phyloP scores from a whole-genome alignment of 768 basidiomycete species.

The Pisolithus marmoratus region DNA sequence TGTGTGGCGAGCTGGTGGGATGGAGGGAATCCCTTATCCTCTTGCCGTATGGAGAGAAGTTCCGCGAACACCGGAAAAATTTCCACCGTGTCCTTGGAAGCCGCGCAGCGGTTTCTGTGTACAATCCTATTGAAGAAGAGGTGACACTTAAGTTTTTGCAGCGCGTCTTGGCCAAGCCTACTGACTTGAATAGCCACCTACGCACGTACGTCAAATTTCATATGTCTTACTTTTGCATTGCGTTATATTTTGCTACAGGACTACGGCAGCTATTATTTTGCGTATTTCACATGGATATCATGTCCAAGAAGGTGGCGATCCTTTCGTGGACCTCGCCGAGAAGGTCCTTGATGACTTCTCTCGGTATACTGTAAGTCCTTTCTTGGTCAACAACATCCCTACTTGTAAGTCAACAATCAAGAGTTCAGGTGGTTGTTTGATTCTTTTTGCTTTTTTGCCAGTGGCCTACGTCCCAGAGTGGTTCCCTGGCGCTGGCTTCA shows the following conservation, averaged over 20 bases:
- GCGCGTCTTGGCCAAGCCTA: slow-evolving; percentile 42
- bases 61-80: slow-evolving; percentile 1
- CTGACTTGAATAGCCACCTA: slow-evolving; percentile 41
- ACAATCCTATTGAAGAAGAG: slow-evolving; percentile 41
- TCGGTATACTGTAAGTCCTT: background rate
- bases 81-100: slow-evolving; percentile 1
- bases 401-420: background rate
- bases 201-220: slow-evolving; percentile 31
- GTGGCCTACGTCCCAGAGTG: slow-evolving; percentile 43
- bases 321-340: slow-evolving; percentile 23
- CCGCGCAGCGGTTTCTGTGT: slow-evolving; percentile 11
- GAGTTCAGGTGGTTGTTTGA: background rate
- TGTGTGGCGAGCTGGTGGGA: slow-evolving; percentile 4
- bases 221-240: background rate
- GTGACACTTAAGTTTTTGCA: slow-evolving; percentile 46
- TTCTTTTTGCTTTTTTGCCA: background rate
- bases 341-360: background rate
- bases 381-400: background rate
- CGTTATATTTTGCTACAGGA: background rate
- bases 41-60: background rate
- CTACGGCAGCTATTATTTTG: slow-evolving; percentile 20
- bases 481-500: slow-evolving; percentile 42
- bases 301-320: slow-evolving; percentile 27
- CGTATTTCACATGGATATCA: slow-evolving; percentile 33
- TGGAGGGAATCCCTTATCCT: background rate